Evolutionary conservation across 352 stramenopile genomes (phyloP), one percentile per base, ranked within the genome.

Genomic region (Phytophthora capsici): DNA sequence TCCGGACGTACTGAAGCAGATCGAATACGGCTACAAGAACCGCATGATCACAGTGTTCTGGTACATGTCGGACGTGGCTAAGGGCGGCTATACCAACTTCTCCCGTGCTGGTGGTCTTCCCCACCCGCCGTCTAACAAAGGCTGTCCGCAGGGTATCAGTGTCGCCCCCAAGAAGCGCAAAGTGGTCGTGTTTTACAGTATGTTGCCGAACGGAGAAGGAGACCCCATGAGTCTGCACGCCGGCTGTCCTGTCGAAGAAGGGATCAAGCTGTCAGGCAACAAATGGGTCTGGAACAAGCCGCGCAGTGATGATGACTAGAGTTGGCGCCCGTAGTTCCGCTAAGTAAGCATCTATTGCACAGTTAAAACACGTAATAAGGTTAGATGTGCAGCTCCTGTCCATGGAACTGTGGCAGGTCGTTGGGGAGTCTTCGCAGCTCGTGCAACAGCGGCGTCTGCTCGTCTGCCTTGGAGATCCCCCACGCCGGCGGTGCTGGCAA

Each of bases 231-330:
- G 83, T 61, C 64, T 91, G 30, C 83, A 91, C 56, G 81, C 78
- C 17, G 83, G 85, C 36, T 93, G 83, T 28, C 77, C 85, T 1
- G 83, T 94, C 6, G 71, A 89, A 37, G 80, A 92, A 62, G 80
- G 84, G 40, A 77, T 82, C 72, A 92, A 92, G 75, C 80, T 85
- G 58, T 89, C 83, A 6, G 83, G 77, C 47, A 94, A 94, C 78
- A 92, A 94, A 69, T 94, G 85, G 82, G 75, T 94, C 58, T 92
- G 86, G 86, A 92, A 92, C 81, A 92, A 92, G 55, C 80, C 84
- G 22, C 60, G 40, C 41, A 59, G 34, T 20, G 57, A 58, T 26
- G 38, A 56, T 25, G 51, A 63, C 41, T 62, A 57, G 20, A 14
- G 20, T 17, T 25, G n/a, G n/a, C n/a, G n/a, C n/a, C n/a, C n/a